A percentile compares a stretch with the other conserved stretches of the same genome.
Evolutionary conservation across 306 rosid species (phyloP).

Genomic region (Lathyrus sativus): DNA sequence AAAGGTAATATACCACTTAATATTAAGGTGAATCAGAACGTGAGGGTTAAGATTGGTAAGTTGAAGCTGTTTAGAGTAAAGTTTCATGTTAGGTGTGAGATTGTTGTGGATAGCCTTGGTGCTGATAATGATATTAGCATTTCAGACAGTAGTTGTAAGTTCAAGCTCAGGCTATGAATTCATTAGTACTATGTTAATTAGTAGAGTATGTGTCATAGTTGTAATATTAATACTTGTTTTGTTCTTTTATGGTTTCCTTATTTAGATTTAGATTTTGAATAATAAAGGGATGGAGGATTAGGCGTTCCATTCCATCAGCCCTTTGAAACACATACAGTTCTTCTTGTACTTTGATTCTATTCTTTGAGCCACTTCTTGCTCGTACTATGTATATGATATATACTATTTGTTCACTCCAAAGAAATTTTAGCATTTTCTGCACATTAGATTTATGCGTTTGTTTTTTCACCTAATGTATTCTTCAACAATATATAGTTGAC

Average conservation of each 20-base stretch:
- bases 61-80: slow-evolving; percentile 72
- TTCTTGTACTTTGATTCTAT: slow-evolving; percentile 30
- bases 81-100: slow-evolving; percentile 65
- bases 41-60: slow-evolving; percentile 73
- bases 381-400: slow-evolving; percentile 20
- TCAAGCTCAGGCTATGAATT: slow-evolving; percentile 62
- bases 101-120: slow-evolving; percentile 54
- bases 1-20: slow-evolving; percentile 59
- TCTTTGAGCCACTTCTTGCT: slow-evolving; percentile 24
- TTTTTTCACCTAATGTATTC: background rate
- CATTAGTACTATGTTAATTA: background rate
- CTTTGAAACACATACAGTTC: slow-evolving; percentile 5
- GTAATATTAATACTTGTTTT: slow-evolving; percentile 11
- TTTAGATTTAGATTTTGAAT: slow-evolving; percentile 27
- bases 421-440: background rate
- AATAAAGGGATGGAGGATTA: slow-evolving; percentile 38
- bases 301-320: slow-evolving; percentile 29
- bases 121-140: slow-evolving; percentile 49
- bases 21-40: slow-evolving; percentile 70
- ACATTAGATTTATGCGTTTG: background rate
- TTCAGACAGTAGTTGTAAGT: slow-evolving; percentile 65
- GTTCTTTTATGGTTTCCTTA: slow-evolving; percentile 26
- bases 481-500: background rate
- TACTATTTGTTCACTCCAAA: background rate
- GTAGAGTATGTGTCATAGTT: background rate